These are phyloP conservation scores for Penicillium samsonianum DNA, from an alignment of 495 filamentous ascomycete species.

Conservation along the genomic window DNA sequence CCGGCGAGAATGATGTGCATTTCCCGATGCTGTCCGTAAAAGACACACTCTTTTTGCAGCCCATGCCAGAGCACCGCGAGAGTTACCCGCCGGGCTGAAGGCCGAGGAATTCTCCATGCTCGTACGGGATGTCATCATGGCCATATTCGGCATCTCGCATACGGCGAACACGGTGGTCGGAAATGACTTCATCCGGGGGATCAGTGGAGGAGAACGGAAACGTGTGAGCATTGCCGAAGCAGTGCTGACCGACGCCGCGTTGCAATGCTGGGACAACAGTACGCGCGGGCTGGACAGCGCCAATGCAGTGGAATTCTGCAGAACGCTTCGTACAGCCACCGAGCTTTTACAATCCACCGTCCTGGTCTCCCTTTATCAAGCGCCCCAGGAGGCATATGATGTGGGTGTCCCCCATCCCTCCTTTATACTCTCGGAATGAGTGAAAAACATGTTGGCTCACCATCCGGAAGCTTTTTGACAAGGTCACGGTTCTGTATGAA, in stretches of 20 bases:
- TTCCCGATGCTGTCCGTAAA: slow-evolving; percentile 61
- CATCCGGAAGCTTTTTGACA: slow-evolving; percentile 45
- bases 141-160: slow-evolving; percentile 54
- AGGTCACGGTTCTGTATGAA: slow-evolving; percentile 54
- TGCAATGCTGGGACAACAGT: slow-evolving; percentile 77
- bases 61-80: slow-evolving; percentile 47
- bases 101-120: slow-evolving; percentile 44
- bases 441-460: not conserved
- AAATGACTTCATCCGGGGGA: slow-evolving; percentile 73
- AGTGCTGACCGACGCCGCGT: slow-evolving; percentile 62
- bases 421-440: not conserved
- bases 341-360: slow-evolving; percentile 67
- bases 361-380: slow-evolving; percentile 75
- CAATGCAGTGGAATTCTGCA: slow-evolving; percentile 66
- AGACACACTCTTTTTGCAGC: slow-evolving; percentile 62
- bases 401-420: slow-evolving; percentile 16
- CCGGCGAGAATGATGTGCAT: slow-evolving; percentile 47
- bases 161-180: slow-evolving; percentile 52
- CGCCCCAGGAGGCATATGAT: slow-evolving; percentile 71
- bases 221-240: slow-evolving; percentile 47
- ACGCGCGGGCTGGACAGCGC: slow-evolving; percentile 76
- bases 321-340: slow-evolving; percentile 66
- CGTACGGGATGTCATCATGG: slow-evolving; percentile 55
- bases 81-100: slow-evolving; percentile 49
- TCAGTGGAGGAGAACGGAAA: slow-evolving; percentile 78